Conservation (phyloP, 2,329 filamentous ascomycete genomes). For the Aspergillus proliferans region DNA sequence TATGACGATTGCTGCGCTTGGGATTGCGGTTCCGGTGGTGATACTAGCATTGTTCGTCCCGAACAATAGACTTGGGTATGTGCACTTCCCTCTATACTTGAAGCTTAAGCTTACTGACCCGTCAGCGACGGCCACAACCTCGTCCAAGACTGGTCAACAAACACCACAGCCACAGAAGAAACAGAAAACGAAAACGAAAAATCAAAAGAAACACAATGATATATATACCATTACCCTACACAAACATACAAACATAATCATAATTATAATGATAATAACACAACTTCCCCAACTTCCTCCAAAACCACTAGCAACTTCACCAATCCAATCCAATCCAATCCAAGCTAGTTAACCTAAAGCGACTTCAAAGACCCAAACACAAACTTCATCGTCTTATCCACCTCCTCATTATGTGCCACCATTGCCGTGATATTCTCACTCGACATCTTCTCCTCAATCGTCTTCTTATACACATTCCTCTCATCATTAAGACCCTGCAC, state of each 20-base stretch:
- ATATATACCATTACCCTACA: too few species aligned
- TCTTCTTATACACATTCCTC: neutral
- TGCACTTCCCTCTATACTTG: neutral
- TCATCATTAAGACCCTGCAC: neutral
- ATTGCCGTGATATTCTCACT: neutral
- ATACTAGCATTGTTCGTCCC: constrained; percentile 22
- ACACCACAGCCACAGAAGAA: neutral
- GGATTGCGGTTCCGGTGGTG: constrained; percentile 21
- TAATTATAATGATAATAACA: too few species aligned
- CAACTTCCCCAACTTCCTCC: too few species aligned
- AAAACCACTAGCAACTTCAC: too few species aligned
- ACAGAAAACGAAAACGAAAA: neutral
- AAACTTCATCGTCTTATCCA: neutral
- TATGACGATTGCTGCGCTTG: constrained; percentile 26
- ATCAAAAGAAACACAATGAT: neutral
- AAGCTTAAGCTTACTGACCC: neutral
- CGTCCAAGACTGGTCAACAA: constrained; percentile 5
- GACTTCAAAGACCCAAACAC: neutral
- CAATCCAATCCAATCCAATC: too few species aligned
- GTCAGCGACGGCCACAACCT: constrained; percentile 17
- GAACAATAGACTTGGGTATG: constrained; percentile 21
- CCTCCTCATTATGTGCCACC: neutral
- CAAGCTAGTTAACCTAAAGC: too few species aligned
- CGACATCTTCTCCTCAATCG: neutral
- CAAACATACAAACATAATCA: too few species aligned